phyloP scores from a whole-genome alignment of 345 rosid species.

The Sonneratia caseolaris region DNA sequence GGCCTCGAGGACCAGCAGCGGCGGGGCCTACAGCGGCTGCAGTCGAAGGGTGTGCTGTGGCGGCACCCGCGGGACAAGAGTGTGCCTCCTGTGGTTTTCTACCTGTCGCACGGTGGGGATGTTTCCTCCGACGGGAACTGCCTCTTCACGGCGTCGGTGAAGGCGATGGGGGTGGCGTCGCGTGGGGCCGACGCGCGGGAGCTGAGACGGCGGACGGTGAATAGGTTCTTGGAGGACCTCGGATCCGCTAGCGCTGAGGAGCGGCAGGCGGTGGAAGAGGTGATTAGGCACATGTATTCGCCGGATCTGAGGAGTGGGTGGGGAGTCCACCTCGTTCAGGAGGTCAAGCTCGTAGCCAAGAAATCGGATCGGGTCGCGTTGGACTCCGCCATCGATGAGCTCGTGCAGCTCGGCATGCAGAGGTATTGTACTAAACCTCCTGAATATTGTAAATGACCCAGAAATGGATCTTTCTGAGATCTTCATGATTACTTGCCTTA shows the following conservation, averaged over 20 bases:
- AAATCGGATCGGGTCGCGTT: conserved; percentile 58
- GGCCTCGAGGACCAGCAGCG: conserved; percentile 92
- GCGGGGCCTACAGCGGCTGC: conserved; percentile 61
- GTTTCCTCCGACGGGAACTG: conserved; percentile 97
- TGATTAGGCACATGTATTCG: conserved; percentile 76
- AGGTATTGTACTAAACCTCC: conserved; percentile 29
- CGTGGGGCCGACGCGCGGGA: conserved; percentile 31
- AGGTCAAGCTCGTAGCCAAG: conserved; percentile 68
- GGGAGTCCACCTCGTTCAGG: conserved; percentile 96
- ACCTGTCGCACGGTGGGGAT: conserved; percentile 83
- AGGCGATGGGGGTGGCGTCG: conserved; percentile 65
- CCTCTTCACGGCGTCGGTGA: conserved; percentile 81
- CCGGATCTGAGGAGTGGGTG: conserved; percentile 99
- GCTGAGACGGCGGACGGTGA: conserved; percentile 32
- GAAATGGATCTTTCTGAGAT: not conserved
- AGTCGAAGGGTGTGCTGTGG: conserved; percentile 82
- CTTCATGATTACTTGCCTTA: not conserved
- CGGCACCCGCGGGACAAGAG: conserved; percentile 47
- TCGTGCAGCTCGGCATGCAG: conserved; percentile 77
- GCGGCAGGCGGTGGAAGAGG: conserved; percentile 37
- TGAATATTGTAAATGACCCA: not conserved
- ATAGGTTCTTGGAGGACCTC: conserved; percentile 58
- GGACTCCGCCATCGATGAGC: conserved; percentile 75
- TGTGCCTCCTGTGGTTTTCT: conserved; percentile 62
- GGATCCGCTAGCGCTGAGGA: conserved; percentile 50